These are phyloP conservation scores for Paramarasmius palmivorus DNA, from an alignment of 1,284 basidiomycete species.

Conservation along the genomic window DNA sequence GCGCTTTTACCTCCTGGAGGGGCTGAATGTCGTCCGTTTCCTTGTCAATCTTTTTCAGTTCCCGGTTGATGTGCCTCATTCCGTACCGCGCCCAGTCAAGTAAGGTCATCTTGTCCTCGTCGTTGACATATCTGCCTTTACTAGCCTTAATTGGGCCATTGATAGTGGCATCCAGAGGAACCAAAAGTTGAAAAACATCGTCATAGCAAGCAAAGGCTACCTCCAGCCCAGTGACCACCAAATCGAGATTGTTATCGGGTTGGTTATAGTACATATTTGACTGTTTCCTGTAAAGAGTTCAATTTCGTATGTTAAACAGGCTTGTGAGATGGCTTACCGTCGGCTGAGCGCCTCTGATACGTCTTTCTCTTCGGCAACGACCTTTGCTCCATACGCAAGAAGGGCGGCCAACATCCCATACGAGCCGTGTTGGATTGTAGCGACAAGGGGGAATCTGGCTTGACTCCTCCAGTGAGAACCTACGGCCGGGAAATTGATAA, in stretches of 20 bases:
- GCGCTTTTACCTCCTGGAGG: conserved; percentile 10
- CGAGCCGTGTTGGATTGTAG: conserved; percentile 32
- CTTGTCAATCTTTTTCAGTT: conserved; percentile 22
- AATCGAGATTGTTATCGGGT: conserved; percentile 24
- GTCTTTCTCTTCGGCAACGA: conserved; percentile 31
- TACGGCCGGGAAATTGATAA: conserved; percentile 42
- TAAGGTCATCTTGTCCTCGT: conserved; percentile 27
- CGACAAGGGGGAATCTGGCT: conserved; percentile 35
- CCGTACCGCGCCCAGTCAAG: conserved; percentile 44
- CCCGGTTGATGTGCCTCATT: conserved; percentile 22
- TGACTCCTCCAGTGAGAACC: conserved; percentile 16
- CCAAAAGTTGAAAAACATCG: conserved; percentile 42
- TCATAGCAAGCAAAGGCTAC: conserved; percentile 37
- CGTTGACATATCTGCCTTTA: conserved; percentile 17
- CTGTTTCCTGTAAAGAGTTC: too few relatives aligned
- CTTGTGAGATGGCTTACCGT: too few relatives aligned
- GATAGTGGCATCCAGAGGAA: conserved; percentile 42
- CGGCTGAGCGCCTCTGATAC: conserved; percentile 24
- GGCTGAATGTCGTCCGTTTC: too few relatives aligned
- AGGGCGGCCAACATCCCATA: conserved; percentile 40
- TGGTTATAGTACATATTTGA: conserved; percentile 12
- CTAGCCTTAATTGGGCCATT: conserved; percentile 32
- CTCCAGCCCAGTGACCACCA: conserved; percentile 40
- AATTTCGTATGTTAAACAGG: too few relatives aligned
- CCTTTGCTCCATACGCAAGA: conserved; percentile 42